Percentiles rank a stretch among this genome's conserved stretches.
Evolutionary conservation across 345 rosid genomes (phyloP).

Genomic region (Eutrema japonicum): DNA sequence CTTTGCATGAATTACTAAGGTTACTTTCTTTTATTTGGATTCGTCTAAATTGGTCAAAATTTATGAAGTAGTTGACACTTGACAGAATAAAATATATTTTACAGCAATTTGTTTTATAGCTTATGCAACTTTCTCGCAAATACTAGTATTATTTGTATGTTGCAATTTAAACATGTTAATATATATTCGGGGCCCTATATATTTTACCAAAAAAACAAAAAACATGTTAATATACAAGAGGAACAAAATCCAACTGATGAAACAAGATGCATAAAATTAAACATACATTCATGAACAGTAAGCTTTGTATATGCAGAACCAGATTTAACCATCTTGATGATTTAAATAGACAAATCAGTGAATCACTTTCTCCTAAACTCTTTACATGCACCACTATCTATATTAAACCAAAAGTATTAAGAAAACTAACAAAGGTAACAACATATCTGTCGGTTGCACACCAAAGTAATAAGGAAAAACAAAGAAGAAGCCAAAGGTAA

Average conservation of each 20-base stretch:
- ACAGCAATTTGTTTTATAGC: not conserved
- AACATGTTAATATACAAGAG: not conserved
- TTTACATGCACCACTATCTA: not conserved
- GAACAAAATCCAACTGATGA: not conserved
- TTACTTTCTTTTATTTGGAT: too few relatives aligned
- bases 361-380: not conserved
- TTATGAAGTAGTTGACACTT: not conserved
- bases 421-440: slow-evolving; percentile 1
- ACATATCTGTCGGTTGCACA: slow-evolving; percentile 29
- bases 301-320: not conserved
- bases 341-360: not conserved
- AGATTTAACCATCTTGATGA: not conserved
- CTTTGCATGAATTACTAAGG: too few relatives aligned
- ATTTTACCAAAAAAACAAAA: not conserved
- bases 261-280: not conserved
- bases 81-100: not conserved
- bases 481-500: not conserved
- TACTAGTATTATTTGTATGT: not conserved
- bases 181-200: too few relatives aligned
- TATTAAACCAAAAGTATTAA: not conserved
- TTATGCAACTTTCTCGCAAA: not conserved
- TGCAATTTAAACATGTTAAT: not conserved
- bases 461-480: not conserved
- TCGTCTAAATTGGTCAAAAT: not conserved
- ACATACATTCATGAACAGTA: not conserved